Percentiles rank a stretch among this genome's conserved stretches.
Evolutionary conservation across 768 basidiomycete species (phyloP).

Genomic region (Terana coerulea): DNA sequence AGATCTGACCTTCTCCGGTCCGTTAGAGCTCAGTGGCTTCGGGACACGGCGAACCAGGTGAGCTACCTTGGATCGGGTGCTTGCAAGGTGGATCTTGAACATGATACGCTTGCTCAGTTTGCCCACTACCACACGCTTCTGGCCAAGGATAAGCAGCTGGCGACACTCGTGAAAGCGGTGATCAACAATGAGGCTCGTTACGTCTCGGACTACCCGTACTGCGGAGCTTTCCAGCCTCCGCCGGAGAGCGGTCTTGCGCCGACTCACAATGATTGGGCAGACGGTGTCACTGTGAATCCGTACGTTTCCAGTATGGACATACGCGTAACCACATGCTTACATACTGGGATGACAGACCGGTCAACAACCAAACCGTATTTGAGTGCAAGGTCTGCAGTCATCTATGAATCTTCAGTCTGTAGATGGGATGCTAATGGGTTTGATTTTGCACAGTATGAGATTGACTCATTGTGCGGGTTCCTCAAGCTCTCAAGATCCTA

Average conservation of each 20-base stretch:
- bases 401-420: background rate
- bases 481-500: constrained; percentile 74
- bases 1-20: constrained; percentile 2
- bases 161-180: constrained; percentile 70
- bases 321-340: background rate
- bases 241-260: constrained; percentile 66
- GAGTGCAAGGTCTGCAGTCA: constrained; percentile 66
- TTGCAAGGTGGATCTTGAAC: background rate
- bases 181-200: constrained; percentile 79
- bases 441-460: constrained; percentile 57
- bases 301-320: constrained; percentile 31
- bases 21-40: constrained; percentile 74
- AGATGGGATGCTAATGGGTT: background rate
- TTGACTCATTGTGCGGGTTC: constrained; percentile 78
- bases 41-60: constrained; percentile 79
- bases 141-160: constrained; percentile 51
- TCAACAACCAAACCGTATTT: constrained; percentile 67
- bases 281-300: constrained; percentile 71
- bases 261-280: constrained; percentile 65
- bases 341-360: constrained; percentile 41
- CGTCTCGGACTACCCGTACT: constrained; percentile 71
- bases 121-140: constrained; percentile 65
- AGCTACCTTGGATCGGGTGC: too few relatives aligned
- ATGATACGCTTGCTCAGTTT: constrained; percentile 40
- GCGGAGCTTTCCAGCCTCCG: constrained; percentile 79